Conservation (phyloP, 495 filamentous ascomycete species). For the Xylaria longipes region DNA sequence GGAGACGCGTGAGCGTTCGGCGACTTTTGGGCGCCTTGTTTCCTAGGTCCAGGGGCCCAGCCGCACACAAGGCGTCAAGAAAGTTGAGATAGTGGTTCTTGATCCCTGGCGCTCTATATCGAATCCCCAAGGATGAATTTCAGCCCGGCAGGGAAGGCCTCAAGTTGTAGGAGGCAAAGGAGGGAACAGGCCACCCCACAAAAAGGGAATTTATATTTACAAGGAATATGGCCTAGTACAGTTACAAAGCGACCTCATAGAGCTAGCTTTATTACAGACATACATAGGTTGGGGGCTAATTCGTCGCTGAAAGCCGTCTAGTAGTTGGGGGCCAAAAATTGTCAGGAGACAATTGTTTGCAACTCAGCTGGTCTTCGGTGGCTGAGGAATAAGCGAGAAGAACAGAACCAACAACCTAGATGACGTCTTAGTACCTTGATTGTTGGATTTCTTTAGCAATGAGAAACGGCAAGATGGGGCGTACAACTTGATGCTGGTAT, state of each 20-base stretch:
- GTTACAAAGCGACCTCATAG: not conserved
- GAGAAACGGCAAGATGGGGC: not conserved
- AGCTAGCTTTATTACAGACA: not conserved
- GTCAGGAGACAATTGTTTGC: not conserved
- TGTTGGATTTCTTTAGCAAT: not conserved
- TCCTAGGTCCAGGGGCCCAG: not conserved
- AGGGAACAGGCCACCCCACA: not conserved
- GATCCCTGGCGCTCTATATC: not conserved
- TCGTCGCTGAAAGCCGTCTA: not conserved
- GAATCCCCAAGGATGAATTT: not conserved
- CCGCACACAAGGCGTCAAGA: not conserved
- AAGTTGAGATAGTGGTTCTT: not conserved
- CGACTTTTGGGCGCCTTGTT: not conserved
- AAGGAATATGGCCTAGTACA: not conserved
- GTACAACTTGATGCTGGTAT: not conserved
- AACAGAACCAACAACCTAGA: not conserved
- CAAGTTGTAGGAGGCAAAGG: not conserved
- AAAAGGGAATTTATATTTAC: not conserved
- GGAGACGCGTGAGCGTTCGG: not conserved
- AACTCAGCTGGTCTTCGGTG: not conserved
- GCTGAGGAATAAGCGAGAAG: conserved; percentile 16
- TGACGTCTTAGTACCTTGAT: not conserved
- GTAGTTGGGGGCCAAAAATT: conserved; percentile 16
- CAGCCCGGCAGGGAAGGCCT: conserved; percentile 12
- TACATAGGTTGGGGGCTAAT: conserved; percentile 5